A percentile compares a stretch with the other conserved stretches of the same genome.
Conservation (phyloP, 108 stramenopile species). For the Skeletonema potamos region DNA sequence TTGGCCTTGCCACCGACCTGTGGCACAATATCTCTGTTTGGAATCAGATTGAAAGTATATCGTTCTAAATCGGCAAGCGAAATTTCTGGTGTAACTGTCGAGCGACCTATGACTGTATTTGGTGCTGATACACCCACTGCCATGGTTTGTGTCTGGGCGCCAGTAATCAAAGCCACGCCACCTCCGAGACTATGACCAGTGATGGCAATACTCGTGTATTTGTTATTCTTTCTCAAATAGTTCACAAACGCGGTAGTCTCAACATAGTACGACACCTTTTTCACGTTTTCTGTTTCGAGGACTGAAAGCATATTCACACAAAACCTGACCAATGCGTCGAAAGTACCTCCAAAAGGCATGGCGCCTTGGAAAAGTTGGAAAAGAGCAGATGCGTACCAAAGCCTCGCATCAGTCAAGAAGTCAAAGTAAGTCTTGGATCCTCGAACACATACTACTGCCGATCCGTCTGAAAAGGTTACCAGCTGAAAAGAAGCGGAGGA, state of each 20-base stretch:
- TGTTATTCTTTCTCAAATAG: not conserved
- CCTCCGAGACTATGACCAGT: constrained; percentile 48
- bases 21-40: constrained; percentile 32
- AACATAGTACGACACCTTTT: constrained; percentile 23
- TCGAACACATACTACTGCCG: constrained; percentile 2
- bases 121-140: constrained; percentile 38
- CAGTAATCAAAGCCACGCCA: constrained; percentile 41
- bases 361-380: constrained; percentile 3
- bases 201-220: constrained; percentile 11
- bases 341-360: constrained; percentile 16
- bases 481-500: not conserved
- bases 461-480: constrained; percentile 7
- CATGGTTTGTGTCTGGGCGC: constrained; percentile 22
- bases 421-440: constrained; percentile 13
- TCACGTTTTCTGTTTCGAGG: constrained; percentile 6
- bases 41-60: constrained; percentile 26
- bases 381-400: constrained; percentile 10
- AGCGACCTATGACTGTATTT: constrained; percentile 31
- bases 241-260: constrained; percentile 36
- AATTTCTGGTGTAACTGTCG: constrained; percentile 22
- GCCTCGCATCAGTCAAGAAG: constrained; percentile 10
- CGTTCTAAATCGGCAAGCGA: constrained; percentile 14
- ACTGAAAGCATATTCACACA: not conserved
- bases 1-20: constrained; percentile 12
- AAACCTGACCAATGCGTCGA: not conserved